Percentiles rank a stretch among this genome's conserved stretches.
phyloP scores from a whole-genome alignment of 2,329 filamentous ascomycete species.

The Fusarium setosum region DNA sequence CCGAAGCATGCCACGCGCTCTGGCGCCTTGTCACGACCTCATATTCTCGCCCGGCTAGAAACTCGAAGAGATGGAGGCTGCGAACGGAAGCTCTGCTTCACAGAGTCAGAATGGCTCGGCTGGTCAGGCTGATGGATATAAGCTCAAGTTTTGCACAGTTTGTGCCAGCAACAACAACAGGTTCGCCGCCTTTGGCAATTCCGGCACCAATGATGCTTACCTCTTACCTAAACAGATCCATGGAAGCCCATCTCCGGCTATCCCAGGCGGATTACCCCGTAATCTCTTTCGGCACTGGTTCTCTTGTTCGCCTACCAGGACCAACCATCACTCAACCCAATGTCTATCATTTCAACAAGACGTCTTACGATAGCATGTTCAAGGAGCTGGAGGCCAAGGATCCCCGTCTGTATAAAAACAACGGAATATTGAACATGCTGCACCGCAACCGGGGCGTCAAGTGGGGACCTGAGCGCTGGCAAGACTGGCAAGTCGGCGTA shows the following conservation, averaged over 20 bases:
- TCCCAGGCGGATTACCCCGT: constrained; percentile 91
- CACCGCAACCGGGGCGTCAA: constrained; percentile 92
- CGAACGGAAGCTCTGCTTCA: constrained; percentile 52
- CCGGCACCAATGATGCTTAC: constrained; percentile 2
- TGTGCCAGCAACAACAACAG: constrained; percentile 98
- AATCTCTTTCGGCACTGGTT: constrained; percentile 97
- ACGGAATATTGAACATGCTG: constrained; percentile 96
- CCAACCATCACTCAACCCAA: constrained; percentile 94
- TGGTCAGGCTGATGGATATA: constrained; percentile 73
- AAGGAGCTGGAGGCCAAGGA: constrained; percentile 91
- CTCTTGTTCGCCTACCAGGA: constrained; percentile 90
- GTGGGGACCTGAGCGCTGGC: constrained; percentile 96
- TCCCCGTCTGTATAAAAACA: constrained; percentile 85
- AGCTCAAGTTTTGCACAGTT: constrained; percentile 97
- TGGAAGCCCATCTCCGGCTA: constrained; percentile 97
- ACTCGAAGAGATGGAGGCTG: constrained; percentile 52
- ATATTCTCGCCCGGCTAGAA: constrained; percentile 32
- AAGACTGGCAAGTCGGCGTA: constrained; percentile 93
- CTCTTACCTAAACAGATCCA: constrained; percentile 54
- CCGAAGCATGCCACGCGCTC: constrained; percentile 40
- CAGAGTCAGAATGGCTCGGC: constrained; percentile 57
- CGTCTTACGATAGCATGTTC: constrained; percentile 95
- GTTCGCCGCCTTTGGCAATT: constrained; percentile 57
- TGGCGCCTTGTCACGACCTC: constrained; percentile 17
- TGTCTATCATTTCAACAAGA: constrained; percentile 98